These are phyloP conservation scores for Teratosphaeria epicoccoides DNA, from an alignment of 2,329 filamentous ascomycete species.

Conservation along the genomic window DNA sequence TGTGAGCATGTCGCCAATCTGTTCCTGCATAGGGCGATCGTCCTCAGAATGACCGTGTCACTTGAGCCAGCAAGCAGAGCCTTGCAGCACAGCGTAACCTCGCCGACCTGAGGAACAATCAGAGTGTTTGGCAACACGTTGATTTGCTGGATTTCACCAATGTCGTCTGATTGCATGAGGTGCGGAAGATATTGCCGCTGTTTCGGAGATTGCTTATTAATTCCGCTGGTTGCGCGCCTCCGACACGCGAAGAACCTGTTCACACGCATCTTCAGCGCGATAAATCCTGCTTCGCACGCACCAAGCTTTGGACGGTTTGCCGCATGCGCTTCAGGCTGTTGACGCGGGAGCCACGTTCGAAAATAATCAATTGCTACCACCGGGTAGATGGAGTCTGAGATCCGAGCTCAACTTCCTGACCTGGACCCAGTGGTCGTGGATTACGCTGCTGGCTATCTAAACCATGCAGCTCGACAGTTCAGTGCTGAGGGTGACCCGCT, in stretches of 20 bases:
- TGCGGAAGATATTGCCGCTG: too few species aligned
- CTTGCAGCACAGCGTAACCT: neutral
- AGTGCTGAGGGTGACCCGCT: constrained; percentile 68
- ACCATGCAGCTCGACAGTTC: constrained; percentile 80
- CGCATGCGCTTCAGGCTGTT: neutral
- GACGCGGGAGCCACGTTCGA: neutral
- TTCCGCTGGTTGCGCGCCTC: too few species aligned
- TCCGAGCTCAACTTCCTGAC: constrained; percentile 25
- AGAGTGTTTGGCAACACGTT: too few species aligned
- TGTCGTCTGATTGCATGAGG: too few species aligned
- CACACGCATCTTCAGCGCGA: too few species aligned
- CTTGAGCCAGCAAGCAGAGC: neutral
- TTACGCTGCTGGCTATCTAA: constrained; percentile 68
- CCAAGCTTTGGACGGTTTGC: neutral
- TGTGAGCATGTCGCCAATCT: neutral
- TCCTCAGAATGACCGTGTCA: neutral
- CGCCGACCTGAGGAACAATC: too few species aligned
- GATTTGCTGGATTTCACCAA: too few species aligned
- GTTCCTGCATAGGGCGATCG: neutral
- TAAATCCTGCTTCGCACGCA: neutral
- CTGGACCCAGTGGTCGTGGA: constrained; percentile 29
- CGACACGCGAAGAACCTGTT: too few species aligned
- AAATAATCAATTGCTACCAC: neutral
- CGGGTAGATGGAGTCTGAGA: constrained; percentile 27
- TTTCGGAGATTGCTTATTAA: too few species aligned